Base-by-base conservation (phyloP, 2,329 filamentous ascomycete genomes). In the Periconia macrospinosa region DNA sequence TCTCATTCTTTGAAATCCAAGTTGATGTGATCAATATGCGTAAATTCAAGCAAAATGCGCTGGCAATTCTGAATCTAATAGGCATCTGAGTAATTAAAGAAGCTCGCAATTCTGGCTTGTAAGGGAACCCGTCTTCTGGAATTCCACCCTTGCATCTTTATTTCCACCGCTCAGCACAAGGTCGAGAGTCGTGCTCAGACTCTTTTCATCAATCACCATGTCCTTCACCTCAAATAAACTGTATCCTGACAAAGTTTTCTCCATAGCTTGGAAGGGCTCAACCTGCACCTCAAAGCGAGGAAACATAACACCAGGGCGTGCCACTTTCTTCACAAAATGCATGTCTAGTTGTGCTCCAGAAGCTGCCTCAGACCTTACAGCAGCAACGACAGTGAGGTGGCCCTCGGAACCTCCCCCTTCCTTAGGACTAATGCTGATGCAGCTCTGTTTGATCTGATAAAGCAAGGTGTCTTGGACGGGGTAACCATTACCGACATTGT, bases 381-480 rank as follows among this genome's bases (percentile, higher is more conserved):
- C 49, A 20, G 49, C 49, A 17, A 30, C 40, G n/a, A 52, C 18
- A 11, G 43, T 52, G 8, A 52, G 17, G 8, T 33, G 9, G 23
- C 49, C 49, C 35, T 51, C 42, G 23, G 14, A 51, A 15, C 19
- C 49, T 13, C 17, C 2, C 40, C 41, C 11, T 11, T 37, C 44
- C 9, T 47, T 42, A 15, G 3, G n/a, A 30, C 3, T 14, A 23
- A 20, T 47, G 11, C 6, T 33, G 23, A 18, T 41, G 43, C 49
- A 52, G n/a, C 43, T 47, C n/a, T 52, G 49, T 15, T 52, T 17
- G 3, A 35, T 7, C 37, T 52, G 49, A 33, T 43, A 47, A 10
- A 52, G 49, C 10, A 52, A 35, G 6, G 23, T 47, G 49, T 52
- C 49, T 20, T 47, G 23, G 1, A 52, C 49, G 8, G 49, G 49